phyloP scores from a whole-genome alignment of 2,329 filamentous ascomycete species.

The Tolypocladium inflatum region DNA sequence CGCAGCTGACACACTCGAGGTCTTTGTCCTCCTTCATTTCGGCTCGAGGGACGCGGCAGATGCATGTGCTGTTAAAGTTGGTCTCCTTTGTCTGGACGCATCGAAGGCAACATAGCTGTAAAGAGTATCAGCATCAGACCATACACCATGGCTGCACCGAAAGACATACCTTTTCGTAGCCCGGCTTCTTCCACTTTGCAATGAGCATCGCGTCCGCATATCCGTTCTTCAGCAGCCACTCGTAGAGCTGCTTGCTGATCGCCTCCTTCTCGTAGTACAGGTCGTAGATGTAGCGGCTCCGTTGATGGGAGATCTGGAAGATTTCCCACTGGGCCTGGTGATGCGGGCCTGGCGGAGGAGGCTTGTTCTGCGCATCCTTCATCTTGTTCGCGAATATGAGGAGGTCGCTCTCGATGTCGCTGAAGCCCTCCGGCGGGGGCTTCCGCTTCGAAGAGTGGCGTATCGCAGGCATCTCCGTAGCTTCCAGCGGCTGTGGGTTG shows the following conservation, averaged over 20 bases:
- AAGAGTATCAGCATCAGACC: conserved; percentile 13
- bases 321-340: conserved; percentile 95
- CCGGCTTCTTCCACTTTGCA: conserved; percentile 99
- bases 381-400: conserved; percentile 84
- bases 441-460: conserved; percentile 69
- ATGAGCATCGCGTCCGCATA: conserved; percentile 95
- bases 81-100: conserved; percentile 99
- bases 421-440: conserved; percentile 76
- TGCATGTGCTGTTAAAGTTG: conserved; percentile 95
- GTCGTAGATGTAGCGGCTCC: conserved; percentile 89
- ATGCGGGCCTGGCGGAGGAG: conserved; percentile 68
- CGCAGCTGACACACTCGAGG: conserved; percentile 90
- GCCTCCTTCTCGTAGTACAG: conserved; percentile 97
- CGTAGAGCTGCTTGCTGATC: conserved; percentile 85
- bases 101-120: conserved; percentile 78
- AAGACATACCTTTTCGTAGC: conserved; percentile 79
- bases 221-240: conserved; percentile 92
- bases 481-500: not conserved
- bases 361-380: conserved; percentile 90
- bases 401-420: conserved; percentile 79
- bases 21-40: conserved; percentile 85
- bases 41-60: conserved; percentile 86
- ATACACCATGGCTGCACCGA: not conserved
- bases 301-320: conserved; percentile 93
- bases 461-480: conserved; percentile 59